Evolutionary conservation across 2,329 filamentous ascomycete species (phyloP).

Genomic region (Apiospora aurea): DNA sequence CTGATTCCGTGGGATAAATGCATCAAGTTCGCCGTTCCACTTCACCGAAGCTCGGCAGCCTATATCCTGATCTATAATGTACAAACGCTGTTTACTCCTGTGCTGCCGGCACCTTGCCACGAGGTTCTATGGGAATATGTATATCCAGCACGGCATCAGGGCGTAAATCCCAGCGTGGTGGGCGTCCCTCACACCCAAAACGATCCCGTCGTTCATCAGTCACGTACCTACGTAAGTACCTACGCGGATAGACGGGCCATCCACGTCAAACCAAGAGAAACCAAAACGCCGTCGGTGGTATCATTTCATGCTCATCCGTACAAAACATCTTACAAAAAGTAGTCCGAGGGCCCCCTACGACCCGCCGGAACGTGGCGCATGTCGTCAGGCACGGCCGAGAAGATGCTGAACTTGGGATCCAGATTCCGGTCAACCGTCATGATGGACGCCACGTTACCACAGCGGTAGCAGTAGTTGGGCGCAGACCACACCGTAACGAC

Average conservation of each 20-base stretch:
- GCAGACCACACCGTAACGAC: constrained; percentile 99
- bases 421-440: constrained; percentile 89
- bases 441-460: constrained; percentile 95
- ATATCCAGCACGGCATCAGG: constrained; percentile 12
- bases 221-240: constrained; percentile 2
- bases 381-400: constrained; percentile 87
- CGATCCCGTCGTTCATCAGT: neutral
- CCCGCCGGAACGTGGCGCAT: constrained; percentile 80
- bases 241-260: neutral
- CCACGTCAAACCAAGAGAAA: constrained; percentile 20
- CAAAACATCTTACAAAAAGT: constrained; percentile 64
- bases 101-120: neutral
- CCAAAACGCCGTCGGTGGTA: constrained; percentile 34
- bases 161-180: neutral
- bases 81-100: constrained; percentile 6
- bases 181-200: neutral
- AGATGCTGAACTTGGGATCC: constrained; percentile 90
- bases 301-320: constrained; percentile 35
- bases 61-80: constrained; percentile 16
- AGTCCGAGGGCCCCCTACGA: constrained; percentile 71
- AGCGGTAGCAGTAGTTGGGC: constrained; percentile 96
- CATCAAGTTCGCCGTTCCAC: neutral
- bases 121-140: neutral
- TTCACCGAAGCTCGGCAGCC: constrained; percentile 1
- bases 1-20: constrained; percentile 4